Base-by-base conservation (phyloP, 208 protist genomes). In the Leishmania tarentolae region DNA sequence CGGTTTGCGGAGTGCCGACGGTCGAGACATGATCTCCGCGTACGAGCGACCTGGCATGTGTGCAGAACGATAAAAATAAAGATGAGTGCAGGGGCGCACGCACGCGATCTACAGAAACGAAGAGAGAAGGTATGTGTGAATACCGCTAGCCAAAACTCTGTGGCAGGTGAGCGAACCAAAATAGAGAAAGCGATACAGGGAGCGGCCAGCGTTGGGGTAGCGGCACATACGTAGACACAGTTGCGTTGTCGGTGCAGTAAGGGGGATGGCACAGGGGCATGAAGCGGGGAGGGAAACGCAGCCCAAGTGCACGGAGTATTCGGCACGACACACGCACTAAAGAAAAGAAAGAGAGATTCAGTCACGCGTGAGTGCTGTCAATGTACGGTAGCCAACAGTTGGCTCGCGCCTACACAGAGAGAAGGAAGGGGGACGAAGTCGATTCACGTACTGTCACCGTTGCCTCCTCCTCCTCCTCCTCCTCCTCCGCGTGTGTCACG, bases 41-140 rank as follows among this genome's bases (percentile, higher is more conserved):
- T 79, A 79, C 17, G 76, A 79, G 28, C 76, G 21, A n/a, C 76
- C 59, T 37, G 76, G 42, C 76, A 79, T 79, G n/a, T 73, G 69
- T 13, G 61, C 17, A 24, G 63, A 44, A 69, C 6, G 63, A 44
- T 4, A 24, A 47, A 72, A 47, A 17, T 24, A 40, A 31, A 31
- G 40, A 28, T 28, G 68, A 47, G 11, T 42, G 0, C 40, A 6
- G 40, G 68, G 31, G 68, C 65, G 35, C 35, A 40, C 65, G 28
- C 65, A 35, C 65, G 37, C 65, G 31, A 19, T 70, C 37, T 70
- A 44, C 65, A 44, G 65, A 19, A 46, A 0, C 3, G 0, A 72
- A 17, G 68, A 72, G 68, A 50, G 11, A 50, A 47, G 6, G 68
- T 72, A 37, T 46, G 40, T 44, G 28, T n/a, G 68, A 24, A 17